Base-by-base conservation (phyloP, 108 stramenopile species). In the Pseudonitzschia delicatissima region DNA sequence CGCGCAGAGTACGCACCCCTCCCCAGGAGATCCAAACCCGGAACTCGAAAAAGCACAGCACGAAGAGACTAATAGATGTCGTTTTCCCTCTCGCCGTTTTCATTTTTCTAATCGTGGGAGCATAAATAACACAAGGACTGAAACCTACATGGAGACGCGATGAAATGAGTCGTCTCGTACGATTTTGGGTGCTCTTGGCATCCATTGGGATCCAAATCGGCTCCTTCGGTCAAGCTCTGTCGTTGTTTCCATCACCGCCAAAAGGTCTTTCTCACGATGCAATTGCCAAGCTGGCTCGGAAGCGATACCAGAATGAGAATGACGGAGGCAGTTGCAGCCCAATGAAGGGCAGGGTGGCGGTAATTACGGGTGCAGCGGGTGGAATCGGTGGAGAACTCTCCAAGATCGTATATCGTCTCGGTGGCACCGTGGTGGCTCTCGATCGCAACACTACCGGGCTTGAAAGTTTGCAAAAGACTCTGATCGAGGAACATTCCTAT, bases 371-470 rank as follows among this genome's bases (percentile, higher is more conserved):
- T 29, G 68, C 73, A 7, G 82, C 85, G 0, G 48, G 60, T 26
- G 85, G 85, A 0, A 78, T 86, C 45, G 85, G 85, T 25, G 45
- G 68, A 11, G 73, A 47, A 7, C 45, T 80, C 12, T 50, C 78
- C 17, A 47, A 42, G 21, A 21, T 26, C 0, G n/a, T 86, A 13
- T 61, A 39, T 21, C 23, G 26, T 53, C 45, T 71, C 44, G 85
- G 85, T 59, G 85, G 81, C 15, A 80, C 77, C 9, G 77, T 86
- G 15, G 35, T 85, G 31, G 78, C 67, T 3, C 68, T 82, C 12
- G 84, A 81, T 27, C 57, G 84, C 37, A 74, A 71, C 13, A 17
- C 48, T 11, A 21, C 45, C 8, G 74, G 73, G 45, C 58, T 86
- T 9, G 28, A 69, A 39, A 12, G 2, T 13, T 39, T 83, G 12